Evolutionary conservation across 2,329 filamentous ascomycete species (phyloP).

Genomic region (Verticillium zaregamsianum): DNA sequence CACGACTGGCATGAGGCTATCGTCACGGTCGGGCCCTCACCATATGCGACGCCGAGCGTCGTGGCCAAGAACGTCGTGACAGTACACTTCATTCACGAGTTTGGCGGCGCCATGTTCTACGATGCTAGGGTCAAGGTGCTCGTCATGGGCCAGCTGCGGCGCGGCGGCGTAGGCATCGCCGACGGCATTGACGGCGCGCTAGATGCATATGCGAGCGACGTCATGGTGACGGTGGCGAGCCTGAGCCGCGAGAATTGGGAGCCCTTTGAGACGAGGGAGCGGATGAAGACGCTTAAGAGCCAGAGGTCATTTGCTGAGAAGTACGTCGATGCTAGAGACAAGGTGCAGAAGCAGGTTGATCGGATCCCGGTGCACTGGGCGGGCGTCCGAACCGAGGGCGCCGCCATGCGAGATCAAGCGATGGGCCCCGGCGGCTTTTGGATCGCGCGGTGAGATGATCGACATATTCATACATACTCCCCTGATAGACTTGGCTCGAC

Average conservation of each 20-base stretch:
- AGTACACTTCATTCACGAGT: constrained; percentile 51
- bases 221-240: constrained; percentile 38
- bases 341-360: constrained; percentile 51
- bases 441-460: constrained; percentile 29
- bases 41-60: constrained; percentile 39
- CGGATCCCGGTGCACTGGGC: constrained; percentile 54
- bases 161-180: constrained; percentile 8
- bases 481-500: not conserved
- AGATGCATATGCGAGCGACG: constrained; percentile 32
- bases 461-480: not conserved
- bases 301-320: constrained; percentile 39
- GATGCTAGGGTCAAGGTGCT: constrained; percentile 45
- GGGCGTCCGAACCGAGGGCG: constrained; percentile 51
- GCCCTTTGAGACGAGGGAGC: constrained; percentile 31
- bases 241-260: constrained; percentile 42
- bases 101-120: constrained; percentile 36
- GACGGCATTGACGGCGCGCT: constrained; percentile 16
- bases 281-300: constrained; percentile 32
- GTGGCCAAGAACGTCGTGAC: constrained; percentile 45
- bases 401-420: constrained; percentile 41
- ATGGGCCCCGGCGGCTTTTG: constrained; percentile 47
- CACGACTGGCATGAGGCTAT: constrained; percentile 55
- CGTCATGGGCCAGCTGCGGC: constrained; percentile 57
- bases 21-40: constrained; percentile 50
- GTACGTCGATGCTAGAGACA: constrained; percentile 42